Evolutionary conservation across 257 asterid genomes (phyloP), one percentile per base, ranked within the genome.

Genomic region (Thymus quinquecostatus): DNA sequence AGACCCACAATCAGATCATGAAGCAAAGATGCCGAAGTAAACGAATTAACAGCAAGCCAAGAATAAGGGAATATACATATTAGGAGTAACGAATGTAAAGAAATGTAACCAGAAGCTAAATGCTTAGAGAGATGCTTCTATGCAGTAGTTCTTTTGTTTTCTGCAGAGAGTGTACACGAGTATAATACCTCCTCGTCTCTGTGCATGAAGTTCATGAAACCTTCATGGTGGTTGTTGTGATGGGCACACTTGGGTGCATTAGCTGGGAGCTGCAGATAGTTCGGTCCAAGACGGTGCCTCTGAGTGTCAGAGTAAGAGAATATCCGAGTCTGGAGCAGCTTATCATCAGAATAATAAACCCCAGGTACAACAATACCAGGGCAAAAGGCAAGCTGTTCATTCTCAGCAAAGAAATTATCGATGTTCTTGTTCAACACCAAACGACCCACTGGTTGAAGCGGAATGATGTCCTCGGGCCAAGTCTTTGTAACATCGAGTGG

Each of bases 371-470:
- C 60, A 71, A 83, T 64, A 67, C 81, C 73, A 49, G 91, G 91
- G 72, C 85, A 82, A 57, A 86, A 86, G 0, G 91, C 91, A 68
- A 86, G 86, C 54, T 83, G 88, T 50, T 86, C 91, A 28, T 86
- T 86, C 80, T 86, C 91, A 0, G 84, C 86, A 58, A 86, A 86
- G 84, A 83, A 86, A 83, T 91, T 91, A 51, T 91, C 97, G 12
- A 91, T 89, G 77, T 89, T 91, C 88, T 81, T 89, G 74, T 89
- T 91, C 85, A 91, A 78, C 58, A 91, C 96, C 89, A 91, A 64
- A 33, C 95, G 96, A n/a, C 97, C 97, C 55, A 91, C 97, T 9
- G 97, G 97, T 78, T 82, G 97, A 83, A 91, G 80, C 13, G 97
- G 97, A 75, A 91, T 64, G 74, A 91, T 72, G 80, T 89, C 93